phyloP scores from a whole-genome alignment of 352 stramenopile species.

The Phytophthora sp. region DNA sequence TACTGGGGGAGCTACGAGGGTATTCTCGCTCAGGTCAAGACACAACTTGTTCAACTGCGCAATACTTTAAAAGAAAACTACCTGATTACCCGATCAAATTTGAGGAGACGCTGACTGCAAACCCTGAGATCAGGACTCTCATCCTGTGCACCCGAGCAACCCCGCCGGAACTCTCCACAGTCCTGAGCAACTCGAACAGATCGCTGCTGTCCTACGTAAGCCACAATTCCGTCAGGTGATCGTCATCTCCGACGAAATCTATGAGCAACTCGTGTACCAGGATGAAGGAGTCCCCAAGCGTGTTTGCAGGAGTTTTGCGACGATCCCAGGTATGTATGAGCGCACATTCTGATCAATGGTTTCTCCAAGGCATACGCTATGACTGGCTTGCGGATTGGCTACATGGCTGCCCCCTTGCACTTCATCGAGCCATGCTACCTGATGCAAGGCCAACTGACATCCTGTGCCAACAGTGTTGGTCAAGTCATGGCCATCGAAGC shows the following conservation, averaged over 20 bases:
- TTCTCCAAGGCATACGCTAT: slow-evolving; percentile 98
- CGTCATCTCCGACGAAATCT: slow-evolving; percentile 96
- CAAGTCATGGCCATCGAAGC: slow-evolving; percentile 93
- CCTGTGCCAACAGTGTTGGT: slow-evolving; percentile 91
- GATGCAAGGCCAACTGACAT: slow-evolving; percentile 96
- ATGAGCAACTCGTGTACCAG: slow-evolving; percentile 95
- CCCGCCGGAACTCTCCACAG: slow-evolving; percentile 90
- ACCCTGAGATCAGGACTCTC: slow-evolving; percentile 82
- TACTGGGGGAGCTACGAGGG: slow-evolving; percentile 98
- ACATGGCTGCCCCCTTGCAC: slow-evolving; percentile 76
- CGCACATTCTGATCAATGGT: slow-evolving; percentile 96
- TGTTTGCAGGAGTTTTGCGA: slow-evolving; percentile 71
- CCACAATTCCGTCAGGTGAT: slow-evolving; percentile 76
- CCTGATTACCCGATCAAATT: slow-evolving; percentile 86
- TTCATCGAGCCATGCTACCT: slow-evolving; percentile 89
- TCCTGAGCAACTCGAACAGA: slow-evolving; percentile 52
- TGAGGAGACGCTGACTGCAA: slow-evolving; percentile 66
- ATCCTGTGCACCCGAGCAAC: slow-evolving; percentile 97
- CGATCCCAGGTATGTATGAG: slow-evolving; percentile 84
- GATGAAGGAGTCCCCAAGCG: slow-evolving; percentile 57
- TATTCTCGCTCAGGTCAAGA: slow-evolving; percentile 91
- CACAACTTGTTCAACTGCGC: slow-evolving; percentile 88
- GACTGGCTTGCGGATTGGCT: slow-evolving; percentile 94
- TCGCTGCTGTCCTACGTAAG: slow-evolving; percentile 61
- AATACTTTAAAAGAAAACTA: slow-evolving; percentile 92